Evolutionary conservation across 2,329 filamentous ascomycete genomes (phyloP).

Genomic region (Microcera coccophila): DNA sequence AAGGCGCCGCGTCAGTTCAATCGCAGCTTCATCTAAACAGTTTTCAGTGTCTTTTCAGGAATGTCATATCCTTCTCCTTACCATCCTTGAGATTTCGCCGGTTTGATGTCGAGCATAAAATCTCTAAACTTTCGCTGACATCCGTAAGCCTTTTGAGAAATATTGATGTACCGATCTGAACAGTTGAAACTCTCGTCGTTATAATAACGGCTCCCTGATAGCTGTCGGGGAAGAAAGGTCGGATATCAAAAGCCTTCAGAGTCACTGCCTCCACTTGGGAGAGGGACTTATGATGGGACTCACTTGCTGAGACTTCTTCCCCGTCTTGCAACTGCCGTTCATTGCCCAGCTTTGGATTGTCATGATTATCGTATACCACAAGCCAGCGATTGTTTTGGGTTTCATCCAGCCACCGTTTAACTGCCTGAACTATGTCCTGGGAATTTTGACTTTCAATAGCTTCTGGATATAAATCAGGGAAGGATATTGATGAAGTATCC

Average conservation of each 20-base stretch:
- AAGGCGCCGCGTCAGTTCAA: constrained; percentile 32
- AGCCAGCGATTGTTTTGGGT: constrained; percentile 36
- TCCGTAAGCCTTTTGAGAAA: constrained; percentile 31
- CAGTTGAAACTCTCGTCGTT: constrained; percentile 35
- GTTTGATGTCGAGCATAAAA: constrained; percentile 29
- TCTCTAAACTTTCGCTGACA: constrained; percentile 28
- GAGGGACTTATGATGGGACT: background rate
- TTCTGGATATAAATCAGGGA: constrained; percentile 17
- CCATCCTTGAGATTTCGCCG: constrained; percentile 22
- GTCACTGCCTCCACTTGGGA: background rate
- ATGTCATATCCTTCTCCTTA: constrained; percentile 10
- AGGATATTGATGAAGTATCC: constrained; percentile 28
- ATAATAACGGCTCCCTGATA: constrained; percentile 33
- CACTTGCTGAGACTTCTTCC: background rate
- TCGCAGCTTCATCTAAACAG: constrained; percentile 27
- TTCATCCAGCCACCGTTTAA: constrained; percentile 37
- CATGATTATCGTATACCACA: constrained; percentile 40
- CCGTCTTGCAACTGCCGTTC: constrained; percentile 3
- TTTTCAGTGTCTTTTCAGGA: constrained; percentile 1
- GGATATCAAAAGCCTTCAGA: constrained; percentile 30
- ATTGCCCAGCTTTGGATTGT: constrained; percentile 32
- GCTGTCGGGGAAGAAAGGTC: constrained; percentile 26
- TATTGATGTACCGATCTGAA: constrained; percentile 30
- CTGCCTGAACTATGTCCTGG: constrained; percentile 27
- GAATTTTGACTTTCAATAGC: constrained; percentile 22